phyloP scores from a whole-genome alignment of 2,329 filamentous ascomycete species.

The Samsoniella hepiali region DNA sequence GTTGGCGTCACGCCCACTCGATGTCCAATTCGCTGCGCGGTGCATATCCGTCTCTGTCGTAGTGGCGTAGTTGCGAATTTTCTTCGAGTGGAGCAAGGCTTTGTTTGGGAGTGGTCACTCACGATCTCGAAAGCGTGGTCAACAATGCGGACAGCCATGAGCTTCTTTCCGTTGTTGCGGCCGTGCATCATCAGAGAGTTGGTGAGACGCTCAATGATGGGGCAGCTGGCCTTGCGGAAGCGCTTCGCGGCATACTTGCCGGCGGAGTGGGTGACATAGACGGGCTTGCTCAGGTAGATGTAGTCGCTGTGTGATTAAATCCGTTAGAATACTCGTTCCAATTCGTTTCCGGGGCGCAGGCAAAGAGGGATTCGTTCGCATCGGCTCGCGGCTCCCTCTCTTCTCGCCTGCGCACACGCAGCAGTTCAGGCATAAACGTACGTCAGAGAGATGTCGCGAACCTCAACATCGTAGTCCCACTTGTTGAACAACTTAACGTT shows the following conservation, averaged over 20 bases:
- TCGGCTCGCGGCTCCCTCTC: background rate
- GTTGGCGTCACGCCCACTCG: conserved; percentile 1
- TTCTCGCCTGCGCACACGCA: background rate
- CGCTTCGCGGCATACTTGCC: conserved; percentile 99
- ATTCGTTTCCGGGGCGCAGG: conserved; percentile 16
- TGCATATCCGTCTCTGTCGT: background rate
- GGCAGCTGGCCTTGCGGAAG: conserved; percentile 99
- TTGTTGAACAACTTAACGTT: conserved; percentile 97
- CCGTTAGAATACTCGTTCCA: conserved; percentile 31
- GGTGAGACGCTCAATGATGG: conserved; percentile 99
- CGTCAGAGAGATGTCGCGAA: conserved; percentile 99
- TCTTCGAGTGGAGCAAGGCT: background rate
- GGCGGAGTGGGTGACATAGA: conserved; percentile 98
- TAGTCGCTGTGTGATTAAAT: conserved; percentile 71
- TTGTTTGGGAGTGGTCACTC: conserved; percentile 45
- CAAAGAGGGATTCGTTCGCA: conserved; percentile 15
- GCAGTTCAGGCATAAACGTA: conserved; percentile 47
- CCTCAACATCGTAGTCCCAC: conserved; percentile 98
- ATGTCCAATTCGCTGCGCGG: background rate
- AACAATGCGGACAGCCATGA: conserved; percentile 99
- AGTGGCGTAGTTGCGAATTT: background rate
- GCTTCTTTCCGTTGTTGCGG: conserved; percentile 99
- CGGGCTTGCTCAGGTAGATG: conserved; percentile 98
- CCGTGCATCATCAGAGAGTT: conserved; percentile 99
- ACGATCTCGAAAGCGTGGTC: conserved; percentile 99